These are phyloP conservation scores for Fusarium pseudograminearum DNA, from an alignment of 2,329 filamentous ascomycete species.

Conservation along the genomic window DNA sequence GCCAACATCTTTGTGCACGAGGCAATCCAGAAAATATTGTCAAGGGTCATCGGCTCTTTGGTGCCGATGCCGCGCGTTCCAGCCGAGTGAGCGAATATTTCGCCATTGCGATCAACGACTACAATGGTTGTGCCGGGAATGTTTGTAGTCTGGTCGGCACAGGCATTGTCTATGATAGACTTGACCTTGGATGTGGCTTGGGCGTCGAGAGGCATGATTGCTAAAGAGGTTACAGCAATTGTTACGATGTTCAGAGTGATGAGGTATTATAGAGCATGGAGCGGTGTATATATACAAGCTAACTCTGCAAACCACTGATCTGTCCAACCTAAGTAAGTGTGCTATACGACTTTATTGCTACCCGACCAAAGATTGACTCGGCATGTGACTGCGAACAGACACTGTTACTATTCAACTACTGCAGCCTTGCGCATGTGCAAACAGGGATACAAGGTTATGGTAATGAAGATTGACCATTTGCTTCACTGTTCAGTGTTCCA, in stretches of 20 bases:
- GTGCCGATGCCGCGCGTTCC: constrained; percentile 60
- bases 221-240: neutral
- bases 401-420: neutral
- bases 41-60: constrained; percentile 66
- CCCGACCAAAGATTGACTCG: neutral
- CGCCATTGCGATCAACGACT: constrained; percentile 61
- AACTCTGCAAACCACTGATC: neutral
- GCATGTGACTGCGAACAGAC: constrained; percentile 2
- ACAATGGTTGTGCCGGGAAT: constrained; percentile 61
- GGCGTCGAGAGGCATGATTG: constrained; percentile 36
- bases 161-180: constrained; percentile 54
- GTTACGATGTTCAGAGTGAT: neutral
- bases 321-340: neutral
- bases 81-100: constrained; percentile 61
- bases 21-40: constrained; percentile 71
- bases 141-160: constrained; percentile 52
- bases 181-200: constrained; percentile 31
- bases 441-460: neutral
- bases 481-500: neutral
- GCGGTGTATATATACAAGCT: neutral
- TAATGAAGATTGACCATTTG: neutral
- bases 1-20: constrained; percentile 69
- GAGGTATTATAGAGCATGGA: neutral
- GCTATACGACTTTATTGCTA: neutral
- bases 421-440: neutral